phyloP scores from a whole-genome alignment of 305 asterid genomes.

The Euphrasia arctica region DNA sequence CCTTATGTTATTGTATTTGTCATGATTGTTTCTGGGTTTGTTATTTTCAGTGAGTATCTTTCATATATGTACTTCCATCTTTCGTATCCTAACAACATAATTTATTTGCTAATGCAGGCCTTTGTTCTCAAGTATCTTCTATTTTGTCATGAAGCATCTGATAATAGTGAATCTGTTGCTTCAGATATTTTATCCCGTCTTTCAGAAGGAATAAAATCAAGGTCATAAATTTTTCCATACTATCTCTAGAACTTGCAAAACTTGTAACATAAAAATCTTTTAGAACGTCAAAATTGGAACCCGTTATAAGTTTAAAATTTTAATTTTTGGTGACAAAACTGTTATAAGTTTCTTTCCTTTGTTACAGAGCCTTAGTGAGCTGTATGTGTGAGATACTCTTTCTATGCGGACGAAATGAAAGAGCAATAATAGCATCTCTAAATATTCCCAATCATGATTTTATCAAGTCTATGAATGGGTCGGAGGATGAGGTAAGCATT shows the following conservation, averaged over 20 bases:
- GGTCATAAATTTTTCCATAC: slow-evolving; percentile 38
- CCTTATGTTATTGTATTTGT: no score
- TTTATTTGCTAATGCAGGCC: slow-evolving; percentile 67
- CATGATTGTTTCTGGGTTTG: not conserved
- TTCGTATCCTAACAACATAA: slow-evolving; percentile 22
- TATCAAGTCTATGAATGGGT: slow-evolving; percentile 32
- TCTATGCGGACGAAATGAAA: slow-evolving; percentile 69
- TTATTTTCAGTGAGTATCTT: not conserved
- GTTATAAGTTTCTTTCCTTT: slow-evolving; percentile 11
- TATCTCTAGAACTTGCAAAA: slow-evolving; percentile 4
- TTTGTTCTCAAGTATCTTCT: slow-evolving; percentile 85
- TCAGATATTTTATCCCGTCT: slow-evolving; percentile 60
- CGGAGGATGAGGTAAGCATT: slow-evolving; percentile 66
- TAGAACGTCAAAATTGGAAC: slow-evolving; percentile 13
- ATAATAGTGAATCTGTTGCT: slow-evolving; percentile 44
- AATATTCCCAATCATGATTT: slow-evolving; percentile 39
- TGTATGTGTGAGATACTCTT: slow-evolving; percentile 92
- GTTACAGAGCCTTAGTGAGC: slow-evolving; percentile 87
- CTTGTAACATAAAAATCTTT: no score
- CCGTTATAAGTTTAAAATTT: not conserved
- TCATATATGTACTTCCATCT: slow-evolving; percentile 17
- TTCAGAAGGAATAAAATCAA: slow-evolving; percentile 68
- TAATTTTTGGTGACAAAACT: no score
- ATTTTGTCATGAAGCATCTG: slow-evolving; percentile 54
- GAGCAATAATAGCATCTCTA: slow-evolving; percentile 70